phyloP scores from a whole-genome alignment of 768 basidiomycete genomes.

The Tulasnella sp. region DNA sequence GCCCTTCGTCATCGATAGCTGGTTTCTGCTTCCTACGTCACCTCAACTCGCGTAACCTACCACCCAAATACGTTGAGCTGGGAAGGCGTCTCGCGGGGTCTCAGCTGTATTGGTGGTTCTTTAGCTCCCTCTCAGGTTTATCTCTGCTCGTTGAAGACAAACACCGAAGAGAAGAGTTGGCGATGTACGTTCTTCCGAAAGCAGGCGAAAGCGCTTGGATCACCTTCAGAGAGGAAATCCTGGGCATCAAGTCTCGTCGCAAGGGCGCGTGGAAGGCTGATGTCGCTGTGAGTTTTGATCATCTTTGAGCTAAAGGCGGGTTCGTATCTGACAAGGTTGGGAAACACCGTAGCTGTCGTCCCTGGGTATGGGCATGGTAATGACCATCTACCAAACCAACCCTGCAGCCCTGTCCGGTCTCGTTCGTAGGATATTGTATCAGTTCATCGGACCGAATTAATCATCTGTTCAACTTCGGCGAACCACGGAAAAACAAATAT shows the following conservation, averaged over 20 bases:
- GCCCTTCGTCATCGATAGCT: background rate
- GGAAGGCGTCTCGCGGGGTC: conserved; percentile 49
- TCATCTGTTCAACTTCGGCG: background rate
- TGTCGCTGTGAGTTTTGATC: conserved; percentile 30
- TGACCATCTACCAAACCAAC: conserved; percentile 38
- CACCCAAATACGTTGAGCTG: background rate
- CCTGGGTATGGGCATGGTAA: conserved; percentile 85
- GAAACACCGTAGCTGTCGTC: conserved; percentile 43
- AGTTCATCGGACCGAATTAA: conserved; percentile 82
- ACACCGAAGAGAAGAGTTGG: conserved; percentile 80
- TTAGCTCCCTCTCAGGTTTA: conserved; percentile 65
- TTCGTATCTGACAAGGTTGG: background rate
- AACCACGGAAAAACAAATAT: background rate
- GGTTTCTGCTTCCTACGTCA: conserved; percentile 7
- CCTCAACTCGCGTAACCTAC: background rate
- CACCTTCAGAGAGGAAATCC: conserved; percentile 39
- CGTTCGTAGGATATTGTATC: conserved; percentile 73
- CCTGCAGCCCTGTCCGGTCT: conserved; percentile 75
- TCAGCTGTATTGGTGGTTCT: conserved; percentile 63
- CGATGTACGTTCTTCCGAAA: conserved; percentile 87
- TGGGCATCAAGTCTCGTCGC: conserved; percentile 36
- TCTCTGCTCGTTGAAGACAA: conserved; percentile 81
- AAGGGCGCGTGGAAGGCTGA: conserved; percentile 16
- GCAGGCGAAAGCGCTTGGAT: conserved; percentile 83
- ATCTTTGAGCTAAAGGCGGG: conserved; percentile 27